phyloP scores from a whole-genome alignment of 768 basidiomycete species.

The Termitomyces sp. region DNA sequence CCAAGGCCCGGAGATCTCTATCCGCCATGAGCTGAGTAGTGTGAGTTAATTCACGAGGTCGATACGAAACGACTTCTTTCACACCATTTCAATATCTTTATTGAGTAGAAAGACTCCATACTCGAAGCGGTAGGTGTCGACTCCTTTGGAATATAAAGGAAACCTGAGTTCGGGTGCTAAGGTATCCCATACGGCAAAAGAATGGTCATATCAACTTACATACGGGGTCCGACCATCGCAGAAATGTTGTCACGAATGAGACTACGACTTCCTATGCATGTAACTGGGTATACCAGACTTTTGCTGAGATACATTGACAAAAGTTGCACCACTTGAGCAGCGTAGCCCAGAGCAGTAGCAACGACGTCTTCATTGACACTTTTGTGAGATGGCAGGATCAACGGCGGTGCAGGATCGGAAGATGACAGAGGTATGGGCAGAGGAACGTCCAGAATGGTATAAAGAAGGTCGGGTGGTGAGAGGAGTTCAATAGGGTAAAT shows the following conservation, averaged over 20 bases:
- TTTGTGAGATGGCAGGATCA: slow-evolving; percentile 56
- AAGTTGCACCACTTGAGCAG: slow-evolving; percentile 80
- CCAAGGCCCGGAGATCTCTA: slow-evolving; percentile 80
- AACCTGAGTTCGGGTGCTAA: slow-evolving; percentile 51
- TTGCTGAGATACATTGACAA: slow-evolving; percentile 76
- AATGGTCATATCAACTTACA: slow-evolving; percentile 46
- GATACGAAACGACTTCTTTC: slow-evolving; percentile 14
- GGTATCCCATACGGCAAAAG: background rate
- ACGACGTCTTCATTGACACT: slow-evolving; percentile 80
- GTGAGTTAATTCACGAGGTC: slow-evolving; percentile 5
- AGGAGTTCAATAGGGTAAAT: slow-evolving; percentile 90
- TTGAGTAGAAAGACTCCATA: slow-evolving; percentile 96
- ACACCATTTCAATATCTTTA: slow-evolving; percentile 93
- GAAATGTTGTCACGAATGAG: slow-evolving; percentile 90
- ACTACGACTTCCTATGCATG: slow-evolving; percentile 86
- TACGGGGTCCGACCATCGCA: slow-evolving; percentile 90
- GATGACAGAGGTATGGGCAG: slow-evolving; percentile 77
- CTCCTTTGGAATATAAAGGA: slow-evolving; percentile 89
- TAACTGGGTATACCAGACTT: slow-evolving; percentile 81
- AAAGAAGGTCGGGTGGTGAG: slow-evolving; percentile 81
- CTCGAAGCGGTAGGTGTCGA: slow-evolving; percentile 95
- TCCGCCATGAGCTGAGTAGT: slow-evolving; percentile 77
- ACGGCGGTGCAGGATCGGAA: slow-evolving; percentile 81
- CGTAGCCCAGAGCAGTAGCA: slow-evolving; percentile 88
- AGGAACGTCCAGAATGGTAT: slow-evolving; percentile 81